These are phyloP conservation scores for Fragaria iinumae DNA, from an alignment of 306 rosid species.

Conservation along the genomic window DNA sequence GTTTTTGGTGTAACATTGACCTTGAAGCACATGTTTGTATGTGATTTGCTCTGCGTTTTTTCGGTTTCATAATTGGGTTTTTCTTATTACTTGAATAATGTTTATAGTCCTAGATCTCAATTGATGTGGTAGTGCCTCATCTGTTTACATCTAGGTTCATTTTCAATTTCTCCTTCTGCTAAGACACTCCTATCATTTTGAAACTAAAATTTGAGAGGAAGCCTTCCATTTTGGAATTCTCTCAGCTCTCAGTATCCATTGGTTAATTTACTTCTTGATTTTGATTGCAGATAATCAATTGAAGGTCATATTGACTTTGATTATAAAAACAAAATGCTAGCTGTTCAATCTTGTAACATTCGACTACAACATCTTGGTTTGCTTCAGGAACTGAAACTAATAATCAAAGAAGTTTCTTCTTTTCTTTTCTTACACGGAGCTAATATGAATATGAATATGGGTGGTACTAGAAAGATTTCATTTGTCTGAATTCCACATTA, in stretches of 20 bases:
- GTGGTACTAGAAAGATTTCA: not conserved
- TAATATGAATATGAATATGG: not conserved
- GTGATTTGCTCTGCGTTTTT: not conserved
- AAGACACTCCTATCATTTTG: not conserved
- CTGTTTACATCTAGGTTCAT: not conserved
- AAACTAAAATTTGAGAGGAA: not conserved
- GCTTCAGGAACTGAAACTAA: slow-evolving; percentile 2
- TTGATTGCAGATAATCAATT: slow-evolving; percentile 11
- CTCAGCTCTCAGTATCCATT: not conserved
- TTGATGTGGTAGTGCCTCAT: not conserved
- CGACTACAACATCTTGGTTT: slow-evolving; percentile 12
- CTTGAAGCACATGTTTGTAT: not conserved
- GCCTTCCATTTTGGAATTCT: not conserved
- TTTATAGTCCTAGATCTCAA: not conserved
- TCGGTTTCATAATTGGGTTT: not conserved
- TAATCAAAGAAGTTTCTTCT: not conserved
- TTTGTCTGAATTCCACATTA: not conserved
- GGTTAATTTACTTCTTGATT: slow-evolving; percentile 1
- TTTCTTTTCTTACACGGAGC: slow-evolving; percentile 10
- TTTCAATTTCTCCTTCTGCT: not conserved
- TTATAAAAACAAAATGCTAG: not conserved
- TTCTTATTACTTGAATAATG: not conserved
- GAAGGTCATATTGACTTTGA: not conserved
- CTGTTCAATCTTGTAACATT: slow-evolving; percentile 13
- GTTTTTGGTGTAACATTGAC: not conserved